A percentile compares a stretch with the other conserved stretches of the same genome.
phyloP scores from a whole-genome alignment of 768 basidiomycete species.

The Lactarius akahatsu region DNA sequence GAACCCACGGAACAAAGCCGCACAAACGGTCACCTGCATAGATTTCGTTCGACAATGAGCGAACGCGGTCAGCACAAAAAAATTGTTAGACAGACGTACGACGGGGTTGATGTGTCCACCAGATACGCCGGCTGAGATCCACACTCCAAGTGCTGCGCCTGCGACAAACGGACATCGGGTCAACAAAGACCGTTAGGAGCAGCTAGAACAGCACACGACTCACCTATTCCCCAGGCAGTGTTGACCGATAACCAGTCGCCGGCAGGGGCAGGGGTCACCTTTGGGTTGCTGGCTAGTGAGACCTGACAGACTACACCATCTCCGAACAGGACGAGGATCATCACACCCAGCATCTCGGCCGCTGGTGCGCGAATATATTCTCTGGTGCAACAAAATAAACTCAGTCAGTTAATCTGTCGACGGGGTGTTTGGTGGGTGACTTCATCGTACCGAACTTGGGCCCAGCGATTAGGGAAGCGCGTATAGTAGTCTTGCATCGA shows the following conservation, averaged over 20 bases:
- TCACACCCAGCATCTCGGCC: slow-evolving; percentile 13
- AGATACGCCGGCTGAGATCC: slow-evolving; percentile 63
- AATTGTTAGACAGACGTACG: slow-evolving; percentile 15
- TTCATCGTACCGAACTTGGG: neutral
- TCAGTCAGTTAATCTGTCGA: neutral
- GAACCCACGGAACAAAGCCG: slow-evolving; percentile 69
- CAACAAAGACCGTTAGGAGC: neutral
- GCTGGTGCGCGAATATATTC: slow-evolving; percentile 17
- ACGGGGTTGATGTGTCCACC: slow-evolving; percentile 57
- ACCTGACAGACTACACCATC: slow-evolving; percentile 24
- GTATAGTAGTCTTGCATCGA: slow-evolving; percentile 5
- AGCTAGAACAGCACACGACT: neutral
- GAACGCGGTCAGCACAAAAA: neutral
- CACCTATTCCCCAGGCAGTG: slow-evolving; percentile 26
- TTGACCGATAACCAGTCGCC: slow-evolving; percentile 28
- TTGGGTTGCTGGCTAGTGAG: slow-evolving; percentile 13
- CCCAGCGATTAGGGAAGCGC: slow-evolving; percentile 8
- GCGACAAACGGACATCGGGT: slow-evolving; percentile 6
- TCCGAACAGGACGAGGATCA: slow-evolving; percentile 24
- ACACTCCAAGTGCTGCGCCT: slow-evolving; percentile 64
- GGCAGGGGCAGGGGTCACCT: slow-evolving; percentile 24
- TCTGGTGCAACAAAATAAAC: neutral
- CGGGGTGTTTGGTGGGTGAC: neutral
- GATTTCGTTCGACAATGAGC: neutral
- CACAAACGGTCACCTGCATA: slow-evolving; percentile 61